Evolutionary conservation across 352 stramenopile species (phyloP), one percentile per base, ranked within the genome.

Genomic region (Globisporangium lucens): DNA sequence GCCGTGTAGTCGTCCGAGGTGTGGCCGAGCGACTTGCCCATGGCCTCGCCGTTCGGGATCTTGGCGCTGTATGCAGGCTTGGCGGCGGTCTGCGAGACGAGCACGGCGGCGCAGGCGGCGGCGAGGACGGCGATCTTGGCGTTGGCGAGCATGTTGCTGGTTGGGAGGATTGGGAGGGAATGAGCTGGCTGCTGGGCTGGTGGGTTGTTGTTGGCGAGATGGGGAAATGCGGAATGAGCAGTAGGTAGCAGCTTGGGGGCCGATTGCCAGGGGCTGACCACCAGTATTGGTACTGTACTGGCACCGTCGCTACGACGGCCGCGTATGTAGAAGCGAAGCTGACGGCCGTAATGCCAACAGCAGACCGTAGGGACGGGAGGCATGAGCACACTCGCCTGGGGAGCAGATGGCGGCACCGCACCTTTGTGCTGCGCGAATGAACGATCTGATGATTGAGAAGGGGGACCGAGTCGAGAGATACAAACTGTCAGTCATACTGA

Each of bases 31-130:
- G 52, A 13, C 70, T 80, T 80, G 53, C 75, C 76, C 61, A 86
- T 74, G 41, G 51, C 75, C 3, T 77, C 66, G 61, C 78, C 78
- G 70, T 86, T 86, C 10, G 78, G 78, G 67, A 86, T 86, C 49
- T 63, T 53, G 36, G 66, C 66, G 41, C 49, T 66, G 66, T 66
- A 71, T 12, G 51, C 12, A 0, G 58, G 41, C 10, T 56, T 35
- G 10, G 66, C 66, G 27, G 52, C 13, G 8, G 66, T 33, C 29
- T 49, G 51, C 36, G 57, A 60, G 36, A 46, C 65, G 46, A 66
- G 51, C 35, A 46, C 58, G 17, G 46, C 22, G 33, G 13, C 56
- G 24, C 46, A 66, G 27, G 49, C 57, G 10, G 64, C 33, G 29
- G 52, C 58, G 52, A 66, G 1, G 15, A 63, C 49, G 38, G 53